Base-by-base conservation (phyloP, 2,329 filamentous ascomycete genomes). In the Colletotrichum sp. region DNA sequence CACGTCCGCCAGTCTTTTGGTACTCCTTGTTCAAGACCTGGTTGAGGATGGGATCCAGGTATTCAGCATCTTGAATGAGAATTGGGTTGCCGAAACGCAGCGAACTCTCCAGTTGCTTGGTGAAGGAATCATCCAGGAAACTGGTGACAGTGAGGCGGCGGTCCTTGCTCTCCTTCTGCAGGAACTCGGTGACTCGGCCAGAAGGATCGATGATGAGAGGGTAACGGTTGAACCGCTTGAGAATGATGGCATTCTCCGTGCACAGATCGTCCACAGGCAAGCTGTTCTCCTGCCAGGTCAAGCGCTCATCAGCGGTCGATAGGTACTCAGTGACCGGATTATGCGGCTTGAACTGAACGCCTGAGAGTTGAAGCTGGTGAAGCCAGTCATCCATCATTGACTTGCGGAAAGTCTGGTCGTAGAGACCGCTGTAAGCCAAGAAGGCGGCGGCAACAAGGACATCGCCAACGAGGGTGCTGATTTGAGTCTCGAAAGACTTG, bases 21-120 rank as follows among this genome's bases (percentile, higher is more conserved):
- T 99, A 99, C 83, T 99, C 97, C 85, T 99, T 99, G 88, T 99
- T 99, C 85, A 99, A 92, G 72, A 99, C 96, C 81, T 99, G 97
- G 82, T 99, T 99, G 81, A 99, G 93, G 76, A 99, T 96, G 1
- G 98, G 98, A 82, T 99, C 97, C 73, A 99, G 88, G 83, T 99
- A 95, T 86, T 99, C 98, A 1, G 97, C 98, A 84, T 99, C 97
- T 85, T 99, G 97, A 76, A 99, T 99, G 77, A 99, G 92, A 79
- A 99, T 99, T 2, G 97, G 96, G 83, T 99, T 99, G 82, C 97
- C 97, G 86, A 99, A 99, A 83, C 97, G 95, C 77, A 99, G 90
- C 21, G 97, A 97, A 82, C 96, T 99, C 87, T 99, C 97, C 18
- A 99, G 89, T 84, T 99, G 97, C 86, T 99, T 99, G 77, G 97